These are phyloP conservation scores for Kockovaella imperatae DNA, from an alignment of 768 basidiomycete species.

Conservation along the genomic window DNA sequence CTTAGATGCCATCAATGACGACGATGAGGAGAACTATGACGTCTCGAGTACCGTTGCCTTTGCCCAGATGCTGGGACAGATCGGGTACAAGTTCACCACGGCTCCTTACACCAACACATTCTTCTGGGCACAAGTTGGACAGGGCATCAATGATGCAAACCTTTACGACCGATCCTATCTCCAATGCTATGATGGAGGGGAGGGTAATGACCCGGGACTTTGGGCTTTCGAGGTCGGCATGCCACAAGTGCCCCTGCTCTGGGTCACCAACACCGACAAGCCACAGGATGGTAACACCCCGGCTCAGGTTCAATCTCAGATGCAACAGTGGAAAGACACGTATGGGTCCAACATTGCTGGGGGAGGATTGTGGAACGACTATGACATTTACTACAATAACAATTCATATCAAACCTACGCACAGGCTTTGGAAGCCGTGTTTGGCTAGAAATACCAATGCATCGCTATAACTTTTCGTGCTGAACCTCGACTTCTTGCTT, in stretches of 20 bases:
- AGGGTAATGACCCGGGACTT: neutral
- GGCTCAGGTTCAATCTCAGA: neutral
- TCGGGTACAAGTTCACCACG: neutral
- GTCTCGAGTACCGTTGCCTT: neutral
- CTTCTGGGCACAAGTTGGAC: neutral
- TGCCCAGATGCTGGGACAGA: neutral
- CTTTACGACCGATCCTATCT: neutral
- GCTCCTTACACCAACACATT: neutral
- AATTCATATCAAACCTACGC: neutral
- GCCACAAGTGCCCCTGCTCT: neutral
- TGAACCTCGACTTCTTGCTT: too few relatives aligned
- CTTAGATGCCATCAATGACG: neutral
- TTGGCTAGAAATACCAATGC: neutral
- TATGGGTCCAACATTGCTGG: neutral
- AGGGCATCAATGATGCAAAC: neutral
- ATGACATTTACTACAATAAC: neutral
- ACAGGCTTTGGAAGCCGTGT: neutral
- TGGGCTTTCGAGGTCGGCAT: neutral
- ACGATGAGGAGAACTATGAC: neutral
- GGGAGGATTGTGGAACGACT: neutral
- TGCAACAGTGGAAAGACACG: neutral
- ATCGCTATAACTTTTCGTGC: too few relatives aligned
- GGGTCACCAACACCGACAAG: neutral
- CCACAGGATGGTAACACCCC: neutral
- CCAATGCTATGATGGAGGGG: neutral